phyloP scores from a whole-genome alignment of 2,329 filamentous ascomycete genomes.

The Curvularia hawaiiensis region DNA sequence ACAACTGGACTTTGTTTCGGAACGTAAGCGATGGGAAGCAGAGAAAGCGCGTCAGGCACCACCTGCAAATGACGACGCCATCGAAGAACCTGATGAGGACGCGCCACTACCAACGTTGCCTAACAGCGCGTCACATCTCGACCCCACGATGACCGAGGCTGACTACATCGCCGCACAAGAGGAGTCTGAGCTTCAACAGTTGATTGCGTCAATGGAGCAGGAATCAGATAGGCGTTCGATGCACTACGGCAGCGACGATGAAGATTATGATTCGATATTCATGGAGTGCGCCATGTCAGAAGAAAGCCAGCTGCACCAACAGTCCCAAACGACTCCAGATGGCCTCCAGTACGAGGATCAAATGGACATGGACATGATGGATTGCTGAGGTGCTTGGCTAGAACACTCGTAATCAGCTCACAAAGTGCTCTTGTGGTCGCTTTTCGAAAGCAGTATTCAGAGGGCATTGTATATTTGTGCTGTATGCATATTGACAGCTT shows the following conservation, averaged over 20 bases:
- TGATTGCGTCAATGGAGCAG: conserved; percentile 52
- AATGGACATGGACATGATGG: conserved; percentile 47
- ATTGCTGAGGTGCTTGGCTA: conserved; percentile 19
- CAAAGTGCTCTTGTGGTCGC: background rate
- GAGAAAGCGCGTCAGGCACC: conserved; percentile 51
- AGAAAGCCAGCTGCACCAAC: conserved; percentile 50
- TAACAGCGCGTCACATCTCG: conserved; percentile 10
- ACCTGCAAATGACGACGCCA: conserved; percentile 26
- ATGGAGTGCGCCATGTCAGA: conserved; percentile 60
- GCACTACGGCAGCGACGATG: conserved; percentile 60
- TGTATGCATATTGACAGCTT: background rate
- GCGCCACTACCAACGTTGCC: conserved; percentile 10
- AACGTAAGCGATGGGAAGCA: conserved; percentile 53
- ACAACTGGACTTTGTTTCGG: conserved; percentile 52
- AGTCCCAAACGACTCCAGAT: conserved; percentile 19
- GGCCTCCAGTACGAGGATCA: conserved; percentile 27
- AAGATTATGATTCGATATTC: conserved; percentile 67
- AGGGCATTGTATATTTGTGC: conserved; percentile 1
- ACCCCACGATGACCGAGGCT: conserved; percentile 43
- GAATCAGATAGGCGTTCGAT: conserved; percentile 29
- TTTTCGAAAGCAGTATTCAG: background rate
- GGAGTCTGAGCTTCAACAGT: conserved; percentile 52
- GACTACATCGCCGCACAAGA: conserved; percentile 50
- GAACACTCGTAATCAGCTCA: background rate
- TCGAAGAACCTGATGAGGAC: conserved; percentile 32